Base-by-base conservation (phyloP, 208 protist genomes). In the Trypanosoma vivax region DNA sequence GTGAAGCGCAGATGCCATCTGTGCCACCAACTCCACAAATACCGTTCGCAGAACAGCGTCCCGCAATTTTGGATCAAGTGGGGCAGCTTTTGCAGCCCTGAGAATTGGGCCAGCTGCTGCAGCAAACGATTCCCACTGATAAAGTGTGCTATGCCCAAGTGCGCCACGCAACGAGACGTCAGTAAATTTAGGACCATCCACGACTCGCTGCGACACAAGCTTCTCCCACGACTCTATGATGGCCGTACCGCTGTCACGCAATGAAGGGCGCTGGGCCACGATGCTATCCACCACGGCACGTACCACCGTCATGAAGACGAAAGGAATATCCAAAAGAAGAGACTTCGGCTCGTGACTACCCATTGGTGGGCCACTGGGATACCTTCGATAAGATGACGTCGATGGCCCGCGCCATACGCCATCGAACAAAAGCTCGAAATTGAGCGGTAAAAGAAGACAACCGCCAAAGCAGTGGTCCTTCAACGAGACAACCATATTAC, bases 151-250 rank as follows among this genome's bases (percentile, higher is more conserved):
- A 6, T 62, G 54, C 7, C 75, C 77, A 1, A 90, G 13, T 66
- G 45, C 3, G 61, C 62, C 13, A 83, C 55, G 18, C 71, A 67
- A 0, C 10, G 73, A 3, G 50, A 39, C 28, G 50, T 43, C 29
- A 85, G 83, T 48, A 65, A 50, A 2, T 73, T 62, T n/a, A n/a
- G n/a, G n/a, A n/a, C n/a, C n/a, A n/a, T n/a, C n/a, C n/a, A n/a
- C n/a, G n/a, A n/a, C n/a, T n/a, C n/a, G n/a, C 3, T 37, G 48
- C 5, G 3, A 16, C 7, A 79, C 24, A 30, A 83, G 55, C 29
- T 68, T 51, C 31, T 86, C 82, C 82, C 82, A 90, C 38, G 81
- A 46, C 56, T 90, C 65, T 5, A 70, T 51, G 4, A 90, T 39
- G 1, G 80, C 50, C 0, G 51, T 46, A 18, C 59, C 60, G 11